phyloP scores from a whole-genome alignment of 495 filamentous ascomycete genomes.

The Penicillium parvum region DNA sequence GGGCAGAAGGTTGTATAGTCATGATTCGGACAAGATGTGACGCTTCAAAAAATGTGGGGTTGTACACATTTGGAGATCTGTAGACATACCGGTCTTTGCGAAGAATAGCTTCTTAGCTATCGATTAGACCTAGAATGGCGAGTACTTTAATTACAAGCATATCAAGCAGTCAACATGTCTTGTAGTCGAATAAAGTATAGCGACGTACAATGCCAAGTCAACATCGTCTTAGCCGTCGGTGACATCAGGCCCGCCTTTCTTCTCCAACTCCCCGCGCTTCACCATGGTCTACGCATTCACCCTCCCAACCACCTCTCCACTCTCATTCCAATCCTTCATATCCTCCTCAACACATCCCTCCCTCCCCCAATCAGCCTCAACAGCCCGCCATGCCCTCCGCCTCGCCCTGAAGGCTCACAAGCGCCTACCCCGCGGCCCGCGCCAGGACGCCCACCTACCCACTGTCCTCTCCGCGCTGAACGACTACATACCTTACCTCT shows the following conservation, averaged over 20 bases:
- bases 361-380: constrained; percentile 70
- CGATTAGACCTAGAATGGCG: not conserved
- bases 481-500: constrained; percentile 74
- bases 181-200: not conserved
- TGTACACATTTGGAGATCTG: not conserved
- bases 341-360: constrained; percentile 74
- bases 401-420: constrained; percentile 78
- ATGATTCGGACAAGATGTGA: not conserved
- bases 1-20: constrained; percentile 18
- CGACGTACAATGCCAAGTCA: constrained; percentile 1
- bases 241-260: constrained; percentile 19
- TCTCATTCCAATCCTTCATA: constrained; percentile 71
- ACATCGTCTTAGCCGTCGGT: constrained; percentile 10
- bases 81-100: not conserved
- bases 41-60: not conserved
- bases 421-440: constrained; percentile 56
- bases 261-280: constrained; percentile 19
- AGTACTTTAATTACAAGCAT: not conserved
- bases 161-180: too few relatives aligned
- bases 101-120: not conserved
- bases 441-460: constrained; percentile 62
- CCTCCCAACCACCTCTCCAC: constrained; percentile 77
- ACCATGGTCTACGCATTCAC: constrained; percentile 82
- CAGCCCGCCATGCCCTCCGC: constrained; percentile 70
- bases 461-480: constrained; percentile 62